Conservation (phyloP, 768 basidiomycete genomes). For the Lentinula sp. region DNA sequence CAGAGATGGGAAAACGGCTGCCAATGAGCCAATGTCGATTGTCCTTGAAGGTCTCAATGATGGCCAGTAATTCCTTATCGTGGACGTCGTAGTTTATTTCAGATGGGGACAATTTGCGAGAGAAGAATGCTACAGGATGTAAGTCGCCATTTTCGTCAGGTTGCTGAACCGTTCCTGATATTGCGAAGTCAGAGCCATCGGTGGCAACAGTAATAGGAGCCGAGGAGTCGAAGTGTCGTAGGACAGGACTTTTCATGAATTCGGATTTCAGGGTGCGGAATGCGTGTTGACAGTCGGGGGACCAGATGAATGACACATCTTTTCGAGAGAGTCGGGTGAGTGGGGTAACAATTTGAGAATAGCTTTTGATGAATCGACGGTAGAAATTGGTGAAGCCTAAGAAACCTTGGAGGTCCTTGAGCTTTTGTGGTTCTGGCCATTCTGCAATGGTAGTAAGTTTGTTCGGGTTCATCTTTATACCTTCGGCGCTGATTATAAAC, state of each 20-base stretch:
- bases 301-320: conserved; percentile 20
- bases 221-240: no score
- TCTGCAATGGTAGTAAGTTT: conserved; percentile 29
- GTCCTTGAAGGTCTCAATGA: conserved; percentile 26
- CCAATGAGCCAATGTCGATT: conserved; percentile 27
- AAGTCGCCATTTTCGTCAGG: conserved; percentile 7
- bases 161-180: conserved; percentile 12
- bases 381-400: conserved; percentile 27
- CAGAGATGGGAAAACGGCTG: conserved; percentile 15
- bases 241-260: no score
- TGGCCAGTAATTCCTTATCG: conserved; percentile 18
- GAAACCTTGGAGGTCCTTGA: conserved; percentile 30
- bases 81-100: conserved; percentile 29
- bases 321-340: conserved; percentile 22
- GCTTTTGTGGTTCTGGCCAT: conserved; percentile 29
- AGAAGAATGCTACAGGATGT: conserved; percentile 25
- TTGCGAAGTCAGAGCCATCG: conserved; percentile 15
- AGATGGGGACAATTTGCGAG: conserved; percentile 13
- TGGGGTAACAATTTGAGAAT: conserved; percentile 19
- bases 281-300: not conserved
- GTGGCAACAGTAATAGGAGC: not conserved
- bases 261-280: no score
- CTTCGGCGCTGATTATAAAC: conserved; percentile 17
- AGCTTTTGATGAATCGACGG: conserved; percentile 17
- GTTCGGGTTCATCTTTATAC: conserved; percentile 27